phyloP scores from a whole-genome alignment of 2,329 filamentous ascomycete species.

The Aspergillus fumigatus region DNA sequence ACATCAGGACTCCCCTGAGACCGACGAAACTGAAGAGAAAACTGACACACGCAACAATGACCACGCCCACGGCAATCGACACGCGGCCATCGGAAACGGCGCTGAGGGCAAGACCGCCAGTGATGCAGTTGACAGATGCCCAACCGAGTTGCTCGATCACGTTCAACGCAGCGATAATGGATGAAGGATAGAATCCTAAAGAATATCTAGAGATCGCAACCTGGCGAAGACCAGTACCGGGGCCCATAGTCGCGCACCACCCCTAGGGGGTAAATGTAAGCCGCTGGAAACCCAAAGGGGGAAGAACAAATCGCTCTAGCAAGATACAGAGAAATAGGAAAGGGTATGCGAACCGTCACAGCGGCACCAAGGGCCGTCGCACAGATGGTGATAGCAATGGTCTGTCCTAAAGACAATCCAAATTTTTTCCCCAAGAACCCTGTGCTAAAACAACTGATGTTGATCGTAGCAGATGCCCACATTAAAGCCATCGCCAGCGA shows the following conservation, averaged over 20 bases:
- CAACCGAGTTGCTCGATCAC: conserved; percentile 26
- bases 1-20: conserved; percentile 22
- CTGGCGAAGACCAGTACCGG: conserved; percentile 49
- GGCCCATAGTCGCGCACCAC: conserved; percentile 49
- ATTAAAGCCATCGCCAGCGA: conserved; percentile 49
- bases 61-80: conserved; percentile 20
- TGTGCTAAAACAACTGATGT: conserved; percentile 49
- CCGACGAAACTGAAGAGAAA: conserved; percentile 25
- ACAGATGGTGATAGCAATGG: conserved; percentile 45
- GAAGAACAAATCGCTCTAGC: background rate
- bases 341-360: conserved; percentile 11
- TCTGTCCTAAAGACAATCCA: conserved; percentile 43
- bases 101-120: conserved; percentile 25
- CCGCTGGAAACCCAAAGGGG: background rate
- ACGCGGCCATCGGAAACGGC: conserved; percentile 29
- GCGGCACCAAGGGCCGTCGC: conserved; percentile 43
- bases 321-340: background rate
- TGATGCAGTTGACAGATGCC: conserved; percentile 25
- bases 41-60: conserved; percentile 26
- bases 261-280: conserved; percentile 25
- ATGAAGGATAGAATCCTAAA: conserved; percentile 50
- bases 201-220: conserved; percentile 49
- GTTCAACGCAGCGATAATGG: conserved; percentile 44
- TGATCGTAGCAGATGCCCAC: conserved; percentile 51
- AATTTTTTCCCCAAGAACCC: conserved; percentile 50